phyloP scores from a whole-genome alignment of 2,329 filamentous ascomycete species.

The Trichoderma endophyticum region DNA sequence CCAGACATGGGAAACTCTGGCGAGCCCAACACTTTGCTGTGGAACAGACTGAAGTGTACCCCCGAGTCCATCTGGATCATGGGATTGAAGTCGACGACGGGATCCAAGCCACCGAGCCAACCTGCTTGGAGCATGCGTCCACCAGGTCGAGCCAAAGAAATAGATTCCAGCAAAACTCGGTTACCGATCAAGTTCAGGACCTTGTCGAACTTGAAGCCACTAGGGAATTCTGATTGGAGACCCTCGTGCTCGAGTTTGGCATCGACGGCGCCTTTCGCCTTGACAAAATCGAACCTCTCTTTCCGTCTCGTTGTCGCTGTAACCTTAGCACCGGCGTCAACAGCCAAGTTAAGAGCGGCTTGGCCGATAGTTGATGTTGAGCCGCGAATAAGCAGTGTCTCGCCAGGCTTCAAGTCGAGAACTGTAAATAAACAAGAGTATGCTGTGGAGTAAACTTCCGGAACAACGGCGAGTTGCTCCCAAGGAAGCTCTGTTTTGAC shows the following conservation, averaged over 20 bases:
- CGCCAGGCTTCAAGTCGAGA: neutral
- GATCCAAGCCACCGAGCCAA: constrained; percentile 31
- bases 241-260: constrained; percentile 1
- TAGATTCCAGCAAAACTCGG: constrained; percentile 14
- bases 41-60: constrained; percentile 46
- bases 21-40: constrained; percentile 37
- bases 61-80: constrained; percentile 43
- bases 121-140: constrained; percentile 16
- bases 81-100: constrained; percentile 38
- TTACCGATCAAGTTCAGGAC: constrained; percentile 14
- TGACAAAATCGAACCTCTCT: neutral
- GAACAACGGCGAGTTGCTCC: constrained; percentile 7
- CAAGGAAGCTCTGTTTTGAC: constrained; percentile 10
- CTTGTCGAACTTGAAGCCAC: constrained; percentile 9
- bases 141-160: constrained; percentile 1
- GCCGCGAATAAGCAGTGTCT: constrained; percentile 14
- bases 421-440: constrained; percentile 11
- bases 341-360: constrained; percentile 15
- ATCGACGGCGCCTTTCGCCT: neutral
- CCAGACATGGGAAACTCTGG: constrained; percentile 36
- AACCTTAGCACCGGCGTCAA: constrained; percentile 8
- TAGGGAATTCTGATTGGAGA: neutral
- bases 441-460: constrained; percentile 13
- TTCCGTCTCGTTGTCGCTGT: constrained; percentile 9
- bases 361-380: constrained; percentile 15